Conservation (phyloP, 495 filamentous ascomycete genomes). For the Daldinia caldariorum region DNA sequence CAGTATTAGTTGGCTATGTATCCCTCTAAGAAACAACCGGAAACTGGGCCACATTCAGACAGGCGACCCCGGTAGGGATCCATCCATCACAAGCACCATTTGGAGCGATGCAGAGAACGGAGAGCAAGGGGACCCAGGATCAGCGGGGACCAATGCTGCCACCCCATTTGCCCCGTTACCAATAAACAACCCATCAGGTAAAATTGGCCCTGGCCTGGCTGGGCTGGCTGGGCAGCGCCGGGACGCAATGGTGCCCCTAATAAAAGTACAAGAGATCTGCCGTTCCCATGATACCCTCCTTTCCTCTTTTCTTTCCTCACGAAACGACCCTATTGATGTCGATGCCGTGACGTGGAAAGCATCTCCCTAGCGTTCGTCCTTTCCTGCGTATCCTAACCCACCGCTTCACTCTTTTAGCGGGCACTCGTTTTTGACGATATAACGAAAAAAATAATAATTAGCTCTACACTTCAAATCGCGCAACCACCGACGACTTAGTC, state of each 20-base stretch:
- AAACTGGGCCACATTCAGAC: slow-evolving; percentile 15
- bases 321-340: slow-evolving; percentile 57
- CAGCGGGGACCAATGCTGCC: slow-evolving; percentile 35
- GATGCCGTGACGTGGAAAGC: slow-evolving; percentile 63
- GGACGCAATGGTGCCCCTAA: slow-evolving; percentile 45
- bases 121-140: slow-evolving; percentile 34
- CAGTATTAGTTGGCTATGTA: not conserved
- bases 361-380: slow-evolving; percentile 61
- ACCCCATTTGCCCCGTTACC: slow-evolving; percentile 39
- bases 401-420: slow-evolving; percentile 99
- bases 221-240: slow-evolving; percentile 28
- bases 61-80: slow-evolving; percentile 26
- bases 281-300: slow-evolving; percentile 44
- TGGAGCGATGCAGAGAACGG: slow-evolving; percentile 25
- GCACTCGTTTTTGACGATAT: slow-evolving; percentile 76
- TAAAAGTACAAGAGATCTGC: slow-evolving; percentile 47
- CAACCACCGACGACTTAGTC: slow-evolving; percentile 30
- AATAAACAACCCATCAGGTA: slow-evolving; percentile 41
- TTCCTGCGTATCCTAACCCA: slow-evolving; percentile 65
- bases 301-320: slow-evolving; percentile 54
- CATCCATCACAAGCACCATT: slow-evolving; percentile 41
- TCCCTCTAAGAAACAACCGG: slow-evolving; percentile 30
- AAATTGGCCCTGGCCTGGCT: slow-evolving; percentile 43
- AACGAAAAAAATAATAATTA: slow-evolving; percentile 50
- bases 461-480: slow-evolving; percentile 41